Percentiles rank a stretch among this genome's conserved stretches.
These are phyloP conservation scores for Blastobotrys arbuscula DNA, from an alignment of 1,139 yeast genomes.

Conservation along the genomic window DNA sequence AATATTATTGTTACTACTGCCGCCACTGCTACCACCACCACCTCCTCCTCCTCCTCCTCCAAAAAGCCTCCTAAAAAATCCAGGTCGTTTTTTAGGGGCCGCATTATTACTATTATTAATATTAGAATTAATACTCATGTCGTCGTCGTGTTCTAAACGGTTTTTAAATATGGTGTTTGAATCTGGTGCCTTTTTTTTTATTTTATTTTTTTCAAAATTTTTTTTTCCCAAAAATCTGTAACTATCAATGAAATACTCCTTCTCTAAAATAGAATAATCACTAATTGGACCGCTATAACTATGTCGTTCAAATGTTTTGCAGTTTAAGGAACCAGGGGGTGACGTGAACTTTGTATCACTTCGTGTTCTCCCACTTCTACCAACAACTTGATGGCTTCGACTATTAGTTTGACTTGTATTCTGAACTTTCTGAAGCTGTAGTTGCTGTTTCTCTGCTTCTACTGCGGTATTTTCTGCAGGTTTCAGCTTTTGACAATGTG, in stretches of 20 bases:
- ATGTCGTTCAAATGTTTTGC: neutral
- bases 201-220: too few relatives aligned
- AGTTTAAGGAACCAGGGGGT: neutral
- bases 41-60: conserved; percentile 3
- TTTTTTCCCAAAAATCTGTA: too few relatives aligned
- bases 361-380: neutral
- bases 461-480: neutral
- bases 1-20: too few relatives aligned
- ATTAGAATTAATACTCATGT: neutral
- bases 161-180: neutral
- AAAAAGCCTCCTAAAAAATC: conserved; percentile 14
- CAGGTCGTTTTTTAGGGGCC: conserved; percentile 1
- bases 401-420: neutral
- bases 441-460: neutral
- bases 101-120: neutral
- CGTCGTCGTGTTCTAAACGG: neutral
- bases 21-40: too few relatives aligned
- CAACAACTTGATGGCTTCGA: neutral
- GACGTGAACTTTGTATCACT: neutral
- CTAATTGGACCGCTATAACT: neutral
- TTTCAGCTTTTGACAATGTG: neutral
- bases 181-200: neutral
- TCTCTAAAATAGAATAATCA: neutral
- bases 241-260: too few relatives aligned
- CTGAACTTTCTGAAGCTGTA: neutral